These are phyloP conservation scores for Fagopyrum tataricum DNA, from an alignment of 148 eudicot genomes.

Conservation along the genomic window DNA sequence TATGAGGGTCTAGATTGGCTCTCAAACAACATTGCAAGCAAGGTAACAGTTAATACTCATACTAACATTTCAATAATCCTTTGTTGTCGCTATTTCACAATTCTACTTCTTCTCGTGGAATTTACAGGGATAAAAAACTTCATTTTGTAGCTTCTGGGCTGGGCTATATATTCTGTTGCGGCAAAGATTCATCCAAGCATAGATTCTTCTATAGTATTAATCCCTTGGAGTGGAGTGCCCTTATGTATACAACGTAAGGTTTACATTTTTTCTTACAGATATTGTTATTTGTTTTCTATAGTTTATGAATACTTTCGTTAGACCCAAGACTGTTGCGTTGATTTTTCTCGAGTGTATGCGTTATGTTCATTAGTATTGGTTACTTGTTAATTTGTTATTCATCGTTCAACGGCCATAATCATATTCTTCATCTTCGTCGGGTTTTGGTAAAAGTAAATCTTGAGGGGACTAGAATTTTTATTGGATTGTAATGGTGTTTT, in stretches of 20 bases:
- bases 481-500: no score
- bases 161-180: background rate
- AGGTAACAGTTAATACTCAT: slow-evolving; percentile 23
- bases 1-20: slow-evolving; percentile 63
- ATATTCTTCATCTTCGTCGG: no score
- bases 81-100: background rate
- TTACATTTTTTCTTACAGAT: background rate
- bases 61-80: background rate
- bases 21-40: slow-evolving; percentile 58
- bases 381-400: no score
- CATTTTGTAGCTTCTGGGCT: background rate
- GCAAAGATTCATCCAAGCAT: background rate
- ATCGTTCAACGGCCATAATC: no score
- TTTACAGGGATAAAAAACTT: slow-evolving; percentile 4
- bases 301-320: background rate
- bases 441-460: no score
- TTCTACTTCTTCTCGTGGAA: background rate
- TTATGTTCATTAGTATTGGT: background rate
- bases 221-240: background rate
- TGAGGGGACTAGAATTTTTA: no score
- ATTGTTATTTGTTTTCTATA: background rate
- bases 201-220: background rate
- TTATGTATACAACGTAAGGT: background rate
- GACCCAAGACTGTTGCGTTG: background rate
- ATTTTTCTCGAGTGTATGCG: background rate